Evolutionary conservation across 2,329 filamentous ascomycete genomes (phyloP), one percentile per base, ranked within the genome.

Genomic region (Lachnellula cervina): DNA sequence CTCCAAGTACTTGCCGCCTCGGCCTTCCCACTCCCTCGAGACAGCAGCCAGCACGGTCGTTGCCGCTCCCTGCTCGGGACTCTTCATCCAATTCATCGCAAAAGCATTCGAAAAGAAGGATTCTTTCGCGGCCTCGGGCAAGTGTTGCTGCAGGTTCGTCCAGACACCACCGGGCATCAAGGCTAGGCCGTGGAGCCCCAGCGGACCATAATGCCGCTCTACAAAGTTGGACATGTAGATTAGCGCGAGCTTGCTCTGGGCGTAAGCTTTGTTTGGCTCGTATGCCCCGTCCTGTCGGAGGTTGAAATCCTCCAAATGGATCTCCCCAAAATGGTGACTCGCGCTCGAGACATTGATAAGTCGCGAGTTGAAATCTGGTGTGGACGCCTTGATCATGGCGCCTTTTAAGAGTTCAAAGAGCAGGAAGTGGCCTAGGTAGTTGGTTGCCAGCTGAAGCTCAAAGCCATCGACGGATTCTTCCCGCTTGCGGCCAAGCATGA

Each of bases 381-480:
- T 75, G 1, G 71, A 64, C 1, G 71, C 71, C 0, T 69, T 62
- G 0, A 81, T 64, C 17, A 82, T 64, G 0, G 71, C 63, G 0
- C 71, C 65, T 25, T 76, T 76, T 16, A 83, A 68, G 3, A 81
- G 72, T 19, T 77, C 67, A 62, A 80, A 78, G 19, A 82, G 72
- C 1, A 81, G 71, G 68, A 82, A 83, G 59, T 81, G 77, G 19
- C 69, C 73, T 2, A 84, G 69, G 62, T 82, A 76, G 64, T 81
- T 81, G 8, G 72, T 76, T 49, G 73, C 78, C 56, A 82, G 76
- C 56, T 82, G 79, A 0, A 65, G 64, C 60, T 83, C 79, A 62
- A 75, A 76, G 25, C 76, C 77, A 60, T 80, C 77, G n/a, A 60
- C 61, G 1, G 75, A 78, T 9, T 62, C 55, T 44, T 72, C 61